Percentiles rank a stretch among this genome's conserved stretches.
These are phyloP conservation scores for Myxozyma kluyveri DNA, from an alignment of 805 yeast species.

Conservation along the genomic window DNA sequence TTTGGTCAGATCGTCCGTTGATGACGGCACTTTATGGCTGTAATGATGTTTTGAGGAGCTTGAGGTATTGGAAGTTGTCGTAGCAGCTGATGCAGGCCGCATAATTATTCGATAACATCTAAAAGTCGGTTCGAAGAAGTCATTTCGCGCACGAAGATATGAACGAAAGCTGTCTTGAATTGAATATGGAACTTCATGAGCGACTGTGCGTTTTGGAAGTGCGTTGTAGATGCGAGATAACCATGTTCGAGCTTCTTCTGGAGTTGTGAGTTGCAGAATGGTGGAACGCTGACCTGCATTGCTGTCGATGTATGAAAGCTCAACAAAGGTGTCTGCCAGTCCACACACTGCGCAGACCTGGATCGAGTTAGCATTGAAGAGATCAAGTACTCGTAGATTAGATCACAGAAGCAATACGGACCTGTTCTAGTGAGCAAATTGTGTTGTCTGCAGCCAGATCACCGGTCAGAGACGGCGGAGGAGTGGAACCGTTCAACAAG, in stretches of 20 bases:
- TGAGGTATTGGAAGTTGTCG: too few relatives aligned
- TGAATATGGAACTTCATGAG: constrained; percentile 6
- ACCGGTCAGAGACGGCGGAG: background rate
- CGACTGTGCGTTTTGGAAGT: constrained; percentile 12
- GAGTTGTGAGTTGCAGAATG: constrained; percentile 20
- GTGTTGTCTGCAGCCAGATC: constrained; percentile 11
- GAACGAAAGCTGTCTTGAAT: constrained; percentile 6
- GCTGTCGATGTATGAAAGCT: constrained; percentile 19
- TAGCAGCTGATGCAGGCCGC: constrained; percentile 1
- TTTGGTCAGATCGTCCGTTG: constrained; percentile 3
- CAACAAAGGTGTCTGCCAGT: constrained; percentile 12
- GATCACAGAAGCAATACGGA: constrained; percentile 8
- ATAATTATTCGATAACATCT: constrained; percentile 19
- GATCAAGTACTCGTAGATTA: background rate
- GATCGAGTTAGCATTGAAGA: background rate
- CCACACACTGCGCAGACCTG: constrained; percentile 23
- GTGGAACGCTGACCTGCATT: constrained; percentile 13
- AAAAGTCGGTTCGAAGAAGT: constrained; percentile 18
- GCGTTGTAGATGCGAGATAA: constrained; percentile 5
- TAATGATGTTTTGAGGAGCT: background rate
- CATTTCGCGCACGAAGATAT: constrained; percentile 19
- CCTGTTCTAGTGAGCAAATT: constrained; percentile 18
- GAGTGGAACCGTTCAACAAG: background rate
- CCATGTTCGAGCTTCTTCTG: constrained; percentile 24
- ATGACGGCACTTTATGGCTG: constrained; percentile 12